These are phyloP conservation scores for Stephania japonica DNA, from an alignment of 164 flowering plant species.

Conservation along the genomic window DNA sequence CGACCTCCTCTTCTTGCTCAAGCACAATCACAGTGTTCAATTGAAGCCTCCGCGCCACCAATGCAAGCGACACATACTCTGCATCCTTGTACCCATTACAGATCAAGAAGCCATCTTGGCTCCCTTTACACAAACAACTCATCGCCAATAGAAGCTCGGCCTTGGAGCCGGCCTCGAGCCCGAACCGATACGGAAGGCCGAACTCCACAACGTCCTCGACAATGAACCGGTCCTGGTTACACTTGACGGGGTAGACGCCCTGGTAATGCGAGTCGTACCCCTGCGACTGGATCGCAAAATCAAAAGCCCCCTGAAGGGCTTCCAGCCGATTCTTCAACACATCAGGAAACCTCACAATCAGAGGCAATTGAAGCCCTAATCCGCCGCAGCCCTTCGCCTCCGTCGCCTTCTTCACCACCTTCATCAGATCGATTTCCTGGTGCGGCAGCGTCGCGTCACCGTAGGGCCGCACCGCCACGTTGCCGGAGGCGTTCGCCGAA, in stretches of 20 bases:
- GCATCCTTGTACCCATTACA: constrained; percentile 95
- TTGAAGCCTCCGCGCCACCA: constrained; percentile 57
- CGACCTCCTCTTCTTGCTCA: constrained; percentile 94
- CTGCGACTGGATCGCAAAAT: constrained; percentile 51
- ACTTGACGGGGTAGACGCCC: constrained; percentile 96
- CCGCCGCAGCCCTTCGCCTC: constrained; percentile 65
- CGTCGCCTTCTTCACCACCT: constrained; percentile 77
- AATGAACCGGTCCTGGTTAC: constrained; percentile 87
- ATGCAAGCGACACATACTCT: constrained; percentile 82
- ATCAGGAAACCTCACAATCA: constrained; percentile 79
- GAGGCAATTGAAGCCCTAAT: constrained; percentile 73
- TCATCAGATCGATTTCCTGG: constrained; percentile 86
- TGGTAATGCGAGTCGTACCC: constrained; percentile 82
- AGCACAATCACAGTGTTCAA: constrained; percentile 83
- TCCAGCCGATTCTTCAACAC: constrained; percentile 73
- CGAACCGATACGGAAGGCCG: constrained; percentile 68
- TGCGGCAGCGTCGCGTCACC: constrained; percentile 63
- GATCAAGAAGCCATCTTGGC: constrained; percentile 62
- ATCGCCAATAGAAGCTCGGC: constrained; percentile 95
- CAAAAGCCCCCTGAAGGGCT: constrained; percentile 77
- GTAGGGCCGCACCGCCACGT: constrained; percentile 61
- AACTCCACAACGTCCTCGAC: constrained; percentile 90
- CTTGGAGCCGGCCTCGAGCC: constrained; percentile 94
- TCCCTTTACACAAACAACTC: constrained; percentile 85
- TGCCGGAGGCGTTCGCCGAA: constrained; percentile 69